Evolutionary conservation across 2,329 filamentous ascomycete genomes (phyloP), one percentile per base, ranked within the genome.

Genomic region (Venturia asperata): DNA sequence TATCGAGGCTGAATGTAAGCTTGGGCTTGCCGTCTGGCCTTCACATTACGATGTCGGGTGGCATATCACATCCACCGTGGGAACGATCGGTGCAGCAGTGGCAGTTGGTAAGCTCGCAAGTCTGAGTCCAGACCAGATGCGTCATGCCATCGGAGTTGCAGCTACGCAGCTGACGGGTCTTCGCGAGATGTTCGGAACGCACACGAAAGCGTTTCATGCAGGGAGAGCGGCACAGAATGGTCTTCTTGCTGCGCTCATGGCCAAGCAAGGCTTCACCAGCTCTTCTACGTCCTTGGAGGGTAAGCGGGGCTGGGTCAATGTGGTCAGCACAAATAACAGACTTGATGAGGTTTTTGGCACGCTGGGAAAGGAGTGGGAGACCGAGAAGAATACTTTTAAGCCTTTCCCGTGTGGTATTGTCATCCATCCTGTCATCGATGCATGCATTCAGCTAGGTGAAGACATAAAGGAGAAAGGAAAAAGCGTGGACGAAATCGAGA

Each of bases 381-480:
- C 81, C 10, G 74, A 78, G 68, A 77, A 77, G 67, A 84, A 84
- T 67, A 78, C 80, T 1, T 84, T 84, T 73, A 84, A 85, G 70
- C 82, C 82, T 0, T 85, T 81, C 67, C 82, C 82, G 0, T 84
- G 82, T 70, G 82, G 82, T 0, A 83, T 84, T 66, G 81, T 84
- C 0, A 81, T 83, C 67, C 82, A 85, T 70, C 81, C 82, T 0
- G 75, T 79, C 3, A 84, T 85, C 65, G 82, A 85, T 70, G 81
- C 73, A 2, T 80, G 78, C 67, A 78, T 79, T 17, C 79, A 81
- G 68, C 68, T 83, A 17, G 77, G 79, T 68, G 69, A 73, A 0
- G 72, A 81, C 62, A 70, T 78, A 49, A 61, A 70, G 15, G 62
- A 68, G 13, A 68, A 74, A 47, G 74, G 72, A 0, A 68, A 76